Percentiles rank a stretch among this genome's conserved stretches.
Conservation (phyloP, 192 early-diverging fungal genomes). For the Coemansia sp. region DNA sequence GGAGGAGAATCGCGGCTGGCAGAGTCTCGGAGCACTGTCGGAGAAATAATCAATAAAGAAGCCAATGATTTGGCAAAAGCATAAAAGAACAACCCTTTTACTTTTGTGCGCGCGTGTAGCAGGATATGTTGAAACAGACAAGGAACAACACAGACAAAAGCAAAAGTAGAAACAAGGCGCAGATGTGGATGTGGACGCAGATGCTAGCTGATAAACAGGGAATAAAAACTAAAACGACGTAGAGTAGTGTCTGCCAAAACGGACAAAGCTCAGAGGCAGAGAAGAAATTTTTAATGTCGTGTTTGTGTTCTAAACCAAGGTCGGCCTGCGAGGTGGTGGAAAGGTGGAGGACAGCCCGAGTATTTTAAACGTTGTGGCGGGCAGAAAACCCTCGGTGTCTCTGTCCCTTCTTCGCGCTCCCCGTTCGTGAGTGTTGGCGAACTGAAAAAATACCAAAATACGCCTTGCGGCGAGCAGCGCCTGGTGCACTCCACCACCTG, state of each 20-base stretch:
- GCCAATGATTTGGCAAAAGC: background rate
- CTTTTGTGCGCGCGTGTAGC: background rate
- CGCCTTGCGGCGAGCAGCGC: conserved; percentile 11
- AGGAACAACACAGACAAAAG: background rate
- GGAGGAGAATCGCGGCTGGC: background rate
- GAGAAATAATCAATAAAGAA: background rate
- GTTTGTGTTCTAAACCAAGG: background rate
- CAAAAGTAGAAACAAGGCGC: background rate
- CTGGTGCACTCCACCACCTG: conserved; percentile 20
- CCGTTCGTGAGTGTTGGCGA: background rate
- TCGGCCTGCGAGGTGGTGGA: background rate
- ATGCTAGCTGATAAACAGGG: background rate
- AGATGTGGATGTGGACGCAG: background rate
- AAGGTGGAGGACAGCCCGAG: background rate
- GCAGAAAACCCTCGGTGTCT: conserved; percentile 9
- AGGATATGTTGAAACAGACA: background rate
- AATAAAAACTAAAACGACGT: background rate
- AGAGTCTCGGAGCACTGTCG: background rate
- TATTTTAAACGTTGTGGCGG: conserved; percentile 13
- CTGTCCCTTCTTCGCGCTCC: conserved; percentile 4
- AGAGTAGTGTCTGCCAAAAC: background rate
- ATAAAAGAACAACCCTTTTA: background rate
- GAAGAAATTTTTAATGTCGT: background rate
- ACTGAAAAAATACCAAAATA: conserved; percentile 5
- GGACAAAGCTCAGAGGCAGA: background rate